phyloP scores from a whole-genome alignment of 1,139 yeast species.

The Ogataea hybrid region DNA sequence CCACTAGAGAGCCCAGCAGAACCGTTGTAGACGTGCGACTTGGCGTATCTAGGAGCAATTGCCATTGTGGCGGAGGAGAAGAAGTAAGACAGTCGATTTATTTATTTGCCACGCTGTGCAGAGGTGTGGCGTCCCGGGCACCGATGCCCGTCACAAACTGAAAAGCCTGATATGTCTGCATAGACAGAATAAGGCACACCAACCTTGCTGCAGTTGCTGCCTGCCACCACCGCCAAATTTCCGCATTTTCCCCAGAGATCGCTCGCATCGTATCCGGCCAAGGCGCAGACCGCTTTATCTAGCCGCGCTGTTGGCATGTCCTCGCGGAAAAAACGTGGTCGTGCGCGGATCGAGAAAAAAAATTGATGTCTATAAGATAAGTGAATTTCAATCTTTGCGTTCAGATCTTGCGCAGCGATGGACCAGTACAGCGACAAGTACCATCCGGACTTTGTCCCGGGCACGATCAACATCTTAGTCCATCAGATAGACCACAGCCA shows the following conservation, averaged over 20 bases:
- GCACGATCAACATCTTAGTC: constrained; percentile 44
- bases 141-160: background rate
- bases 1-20: background rate
- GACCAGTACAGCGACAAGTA: constrained; percentile 37
- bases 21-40: constrained; percentile 22
- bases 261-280: background rate
- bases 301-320: constrained; percentile 11
- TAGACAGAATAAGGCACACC: background rate
- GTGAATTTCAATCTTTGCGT: background rate
- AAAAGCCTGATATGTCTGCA: background rate
- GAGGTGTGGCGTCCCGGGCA: background rate
- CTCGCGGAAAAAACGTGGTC: constrained; percentile 6
- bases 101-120: background rate
- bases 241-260: background rate
- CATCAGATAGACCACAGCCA: constrained; percentile 31
- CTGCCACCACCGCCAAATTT: background rate
- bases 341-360: constrained; percentile 3
- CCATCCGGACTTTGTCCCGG: constrained; percentile 60
- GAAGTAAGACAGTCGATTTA: background rate
- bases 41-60: constrained; percentile 22
- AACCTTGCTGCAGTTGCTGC: no score
- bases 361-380: background rate
- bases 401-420: background rate
- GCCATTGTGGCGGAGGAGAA: constrained; percentile 18
- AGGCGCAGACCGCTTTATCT: constrained; percentile 6